Conservation (phyloP, 164 flowering plant genomes). For the Warburgia ugandensis region DNA sequence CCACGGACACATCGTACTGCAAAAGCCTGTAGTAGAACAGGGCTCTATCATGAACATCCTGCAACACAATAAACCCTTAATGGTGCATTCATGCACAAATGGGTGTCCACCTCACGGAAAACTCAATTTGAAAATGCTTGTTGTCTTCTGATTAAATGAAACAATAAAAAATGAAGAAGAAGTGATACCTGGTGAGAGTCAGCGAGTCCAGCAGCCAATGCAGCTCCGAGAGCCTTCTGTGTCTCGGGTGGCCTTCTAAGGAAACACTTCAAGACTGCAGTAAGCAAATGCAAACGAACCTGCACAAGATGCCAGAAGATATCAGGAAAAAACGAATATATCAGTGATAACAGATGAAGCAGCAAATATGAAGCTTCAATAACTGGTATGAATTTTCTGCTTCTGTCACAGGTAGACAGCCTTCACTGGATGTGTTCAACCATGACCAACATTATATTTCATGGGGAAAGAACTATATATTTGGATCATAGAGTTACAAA, state of each 20-base stretch:
- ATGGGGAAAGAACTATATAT: too few species aligned
- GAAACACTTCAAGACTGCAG: slow-evolving; percentile 92
- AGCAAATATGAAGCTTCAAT: slow-evolving; percentile 3
- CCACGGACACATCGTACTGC: slow-evolving; percentile 64
- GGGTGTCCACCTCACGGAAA: neutral
- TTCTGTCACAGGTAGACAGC: too few species aligned
- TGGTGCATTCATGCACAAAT: slow-evolving; percentile 2
- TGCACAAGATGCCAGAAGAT: slow-evolving; percentile 15
- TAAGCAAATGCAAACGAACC: slow-evolving; percentile 95
- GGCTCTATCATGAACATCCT: slow-evolving; percentile 99
- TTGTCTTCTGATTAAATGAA: neutral
- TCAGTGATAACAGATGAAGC: slow-evolving; percentile 1
- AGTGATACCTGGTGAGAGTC: slow-evolving; percentile 85
- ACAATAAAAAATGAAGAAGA: neutral
- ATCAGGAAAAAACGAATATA: too few species aligned
- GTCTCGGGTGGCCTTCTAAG: slow-evolving; percentile 95
- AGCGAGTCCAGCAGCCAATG: slow-evolving; percentile 82
- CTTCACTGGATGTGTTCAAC: too few species aligned
- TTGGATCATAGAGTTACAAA: too few species aligned
- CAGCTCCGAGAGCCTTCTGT: slow-evolving; percentile 84
- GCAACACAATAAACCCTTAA: slow-evolving; percentile 30
- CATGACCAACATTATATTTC: too few species aligned
- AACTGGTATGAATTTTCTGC: neutral
- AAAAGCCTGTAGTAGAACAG: slow-evolving; percentile 93
- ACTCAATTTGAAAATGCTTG: neutral